Conservation (phyloP, 2,329 filamentous ascomycete genomes). For the Nannizziopsis arthrosporioides region DNA sequence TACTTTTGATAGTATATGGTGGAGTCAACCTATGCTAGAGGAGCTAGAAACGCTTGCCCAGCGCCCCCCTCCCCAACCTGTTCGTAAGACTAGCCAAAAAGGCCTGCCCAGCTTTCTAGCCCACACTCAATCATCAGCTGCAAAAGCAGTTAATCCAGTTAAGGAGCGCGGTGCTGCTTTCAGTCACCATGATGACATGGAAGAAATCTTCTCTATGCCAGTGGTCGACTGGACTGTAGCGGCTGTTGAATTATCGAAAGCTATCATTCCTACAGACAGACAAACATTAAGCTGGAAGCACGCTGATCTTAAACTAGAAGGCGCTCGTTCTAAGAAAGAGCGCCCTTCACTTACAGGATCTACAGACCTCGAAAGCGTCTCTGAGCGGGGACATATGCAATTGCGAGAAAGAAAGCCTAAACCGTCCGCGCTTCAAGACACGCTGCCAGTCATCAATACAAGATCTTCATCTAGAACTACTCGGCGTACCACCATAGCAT, state of each 20-base stretch:
- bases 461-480: conserved; percentile 27
- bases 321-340: conserved; percentile 52
- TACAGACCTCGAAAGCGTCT: conserved; percentile 33
- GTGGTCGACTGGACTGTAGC: conserved; percentile 78
- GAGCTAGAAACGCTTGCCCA: conserved; percentile 53
- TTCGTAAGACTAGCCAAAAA: conserved; percentile 46
- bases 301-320: conserved; percentile 66
- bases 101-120: conserved; percentile 64
- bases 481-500: conserved; percentile 53
- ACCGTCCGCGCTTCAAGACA: conserved; percentile 34
- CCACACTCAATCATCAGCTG: conserved; percentile 75
- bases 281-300: conserved; percentile 64
- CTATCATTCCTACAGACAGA: conserved; percentile 65
- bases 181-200: conserved; percentile 35
- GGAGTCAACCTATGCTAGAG: conserved; percentile 54
- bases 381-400: conserved; percentile 53
- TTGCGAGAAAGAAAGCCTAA: conserved; percentile 57
- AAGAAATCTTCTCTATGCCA: conserved; percentile 44
- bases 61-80: conserved; percentile 39
- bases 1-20: conserved; percentile 59
- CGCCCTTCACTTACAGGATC: conserved; percentile 45
- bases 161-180: conserved; percentile 39
- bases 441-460: conserved; percentile 41
- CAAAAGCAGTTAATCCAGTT: conserved; percentile 60
- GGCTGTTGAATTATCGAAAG: conserved; percentile 67